Evolutionary conservation across 1,284 basidiomycete species (phyloP), one percentile per base, ranked within the genome.

Genomic region (Sphagnurus paluster): DNA sequence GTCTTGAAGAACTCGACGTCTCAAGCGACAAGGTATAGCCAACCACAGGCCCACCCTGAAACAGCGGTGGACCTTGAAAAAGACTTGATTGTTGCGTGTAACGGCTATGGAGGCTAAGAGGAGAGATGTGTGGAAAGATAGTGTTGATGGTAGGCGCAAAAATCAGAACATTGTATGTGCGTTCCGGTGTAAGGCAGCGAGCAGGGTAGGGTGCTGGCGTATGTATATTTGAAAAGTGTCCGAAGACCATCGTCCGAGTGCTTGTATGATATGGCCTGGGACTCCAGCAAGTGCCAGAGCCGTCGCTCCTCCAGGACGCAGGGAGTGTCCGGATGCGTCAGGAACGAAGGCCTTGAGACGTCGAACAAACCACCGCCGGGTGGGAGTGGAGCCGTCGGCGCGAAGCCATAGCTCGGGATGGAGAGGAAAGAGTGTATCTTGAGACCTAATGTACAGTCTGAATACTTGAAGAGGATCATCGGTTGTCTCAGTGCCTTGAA

Each of bases 271-370:
- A 30, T 46, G 34, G 13, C 34, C 36, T 13, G 46, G 25, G 5
- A 51, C 41, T 9, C 53, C 54, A 4, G 17, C 19, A 11, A 42
- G 32, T 11, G 55, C 54, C 21, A 44, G 41, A 5, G 17, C 17
- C 8, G 61, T 64, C 5, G 61, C 61, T 8, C 60, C 59, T 3
- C 62, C 61, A 0, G 60, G 48, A 7, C 55, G 53, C 6, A 63
- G 11, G 1, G 62, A 64, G 14, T 64, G 62, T 4, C 63, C 62
- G n/a, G 57, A 32, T 20, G 19, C 11, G 4, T 19, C 28, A 24
- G 39, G 34, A 29, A 57, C 55, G 11, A 48, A 24, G 1, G 4
- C 4, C 2, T 10, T 13, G 2, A 63, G 46, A 6, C 49, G 33
- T 1, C 17, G 17, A 2, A 53, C 44, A 37, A 63, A 61, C 44